phyloP scores from a whole-genome alignment of 345 rosid species.

The Populus ilicifolia region DNA sequence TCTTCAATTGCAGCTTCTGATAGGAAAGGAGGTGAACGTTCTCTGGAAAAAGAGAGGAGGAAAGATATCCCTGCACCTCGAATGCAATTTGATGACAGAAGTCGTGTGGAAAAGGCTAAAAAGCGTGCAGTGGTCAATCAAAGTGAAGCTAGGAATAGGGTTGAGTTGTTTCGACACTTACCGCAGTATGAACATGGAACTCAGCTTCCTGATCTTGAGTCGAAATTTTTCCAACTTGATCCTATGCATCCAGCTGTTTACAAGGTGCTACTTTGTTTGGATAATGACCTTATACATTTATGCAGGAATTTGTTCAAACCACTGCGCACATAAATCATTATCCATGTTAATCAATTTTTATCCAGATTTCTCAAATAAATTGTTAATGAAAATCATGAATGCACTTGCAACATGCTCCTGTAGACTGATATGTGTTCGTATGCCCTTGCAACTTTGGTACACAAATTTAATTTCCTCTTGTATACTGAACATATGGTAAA shows the following conservation, averaged over 20 bases:
- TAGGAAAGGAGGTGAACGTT: conserved; percentile 68
- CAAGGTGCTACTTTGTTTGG: conserved; percentile 52
- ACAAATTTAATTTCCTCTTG: not conserved
- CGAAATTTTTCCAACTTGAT: conserved; percentile 78
- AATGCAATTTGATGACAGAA: conserved; percentile 78
- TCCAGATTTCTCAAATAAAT: not conserved
- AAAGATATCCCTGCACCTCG: conserved; percentile 66
- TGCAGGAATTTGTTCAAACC: too few relatives aligned
- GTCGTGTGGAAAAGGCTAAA: conserved; percentile 86
- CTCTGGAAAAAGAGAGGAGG: conserved; percentile 75
- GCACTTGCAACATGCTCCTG: not conserved
- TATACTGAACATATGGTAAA: not conserved
- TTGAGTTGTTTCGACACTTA: conserved; percentile 88
- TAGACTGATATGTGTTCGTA: not conserved
- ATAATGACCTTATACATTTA: not conserved
- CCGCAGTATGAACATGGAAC: conserved; percentile 95
- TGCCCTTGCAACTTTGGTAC: not conserved
- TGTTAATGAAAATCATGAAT: not conserved
- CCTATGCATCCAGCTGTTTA: conserved; percentile 88
- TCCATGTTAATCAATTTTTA: not conserved
- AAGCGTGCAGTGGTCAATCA: conserved; percentile 82
- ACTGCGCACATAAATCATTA: not conserved
- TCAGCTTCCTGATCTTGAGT: conserved; percentile 79
- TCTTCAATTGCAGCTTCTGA: conserved; percentile 55
- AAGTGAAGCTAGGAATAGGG: conserved; percentile 83